phyloP scores from a whole-genome alignment of 2,329 filamentous ascomycete genomes.

The Aphanoascus verrucosus region DNA sequence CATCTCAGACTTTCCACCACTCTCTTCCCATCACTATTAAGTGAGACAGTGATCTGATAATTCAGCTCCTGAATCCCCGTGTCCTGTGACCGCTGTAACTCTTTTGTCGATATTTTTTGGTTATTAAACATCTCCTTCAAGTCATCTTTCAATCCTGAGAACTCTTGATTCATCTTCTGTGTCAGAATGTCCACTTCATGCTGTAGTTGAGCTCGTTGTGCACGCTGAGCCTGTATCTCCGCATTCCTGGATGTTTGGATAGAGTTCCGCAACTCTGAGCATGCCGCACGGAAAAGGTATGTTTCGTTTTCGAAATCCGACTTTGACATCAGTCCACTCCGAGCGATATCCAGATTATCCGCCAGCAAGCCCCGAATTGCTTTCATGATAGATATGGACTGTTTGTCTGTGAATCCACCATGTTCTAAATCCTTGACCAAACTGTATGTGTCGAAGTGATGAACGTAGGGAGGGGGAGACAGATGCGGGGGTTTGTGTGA shows the following conservation, averaged over 20 bases:
- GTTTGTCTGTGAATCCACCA: conserved; percentile 60
- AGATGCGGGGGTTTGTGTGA: conserved; percentile 49
- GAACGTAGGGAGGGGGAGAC: conserved; percentile 55
- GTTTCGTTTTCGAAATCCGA: conserved; percentile 89
- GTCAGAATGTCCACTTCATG: conserved; percentile 90
- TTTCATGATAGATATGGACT: conserved; percentile 86
- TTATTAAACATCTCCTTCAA: conserved; percentile 96
- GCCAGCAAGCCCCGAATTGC: conserved; percentile 67
- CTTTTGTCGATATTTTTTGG: conserved; percentile 79
- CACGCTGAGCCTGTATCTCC: conserved; percentile 69
- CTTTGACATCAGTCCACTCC: conserved; percentile 72
- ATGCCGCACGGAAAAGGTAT: conserved; percentile 89
- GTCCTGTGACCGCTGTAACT: conserved; percentile 77
- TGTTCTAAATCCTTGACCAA: conserved; percentile 68
- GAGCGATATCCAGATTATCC: conserved; percentile 69
- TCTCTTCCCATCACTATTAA: conserved; percentile 83
- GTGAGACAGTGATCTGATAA: conserved; percentile 84
- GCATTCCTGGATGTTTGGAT: conserved; percentile 65
- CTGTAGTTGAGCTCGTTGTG: conserved; percentile 74
- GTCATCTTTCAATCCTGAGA: conserved; percentile 71
- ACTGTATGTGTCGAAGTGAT: conserved; percentile 92
- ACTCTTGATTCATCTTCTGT: conserved; percentile 75
- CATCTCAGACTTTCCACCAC: conserved; percentile 86
- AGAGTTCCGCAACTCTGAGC: conserved; percentile 81
- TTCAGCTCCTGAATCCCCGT: conserved; percentile 87